A percentile compares a stretch with the other conserved stretches of the same genome.
These are phyloP conservation scores for Periconia digitata DNA, from an alignment of 2,329 filamentous ascomycete genomes.

Conservation along the genomic window DNA sequence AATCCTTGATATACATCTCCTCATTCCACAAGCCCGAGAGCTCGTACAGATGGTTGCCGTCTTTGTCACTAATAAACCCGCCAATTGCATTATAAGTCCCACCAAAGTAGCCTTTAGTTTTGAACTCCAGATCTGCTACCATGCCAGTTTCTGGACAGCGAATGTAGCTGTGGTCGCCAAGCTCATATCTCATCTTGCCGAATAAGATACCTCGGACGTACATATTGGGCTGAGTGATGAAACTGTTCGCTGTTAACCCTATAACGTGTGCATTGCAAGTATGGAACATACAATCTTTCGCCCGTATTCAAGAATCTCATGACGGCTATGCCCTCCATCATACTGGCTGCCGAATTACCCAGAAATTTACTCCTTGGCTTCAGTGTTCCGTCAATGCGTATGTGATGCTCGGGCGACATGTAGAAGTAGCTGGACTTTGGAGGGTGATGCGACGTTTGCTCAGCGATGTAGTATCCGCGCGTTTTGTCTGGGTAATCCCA, in stretches of 20 bases:
- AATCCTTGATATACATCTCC: slow-evolving; percentile 89
- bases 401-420: slow-evolving; percentile 90
- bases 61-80: slow-evolving; percentile 83
- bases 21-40: slow-evolving; percentile 88
- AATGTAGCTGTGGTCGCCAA: slow-evolving; percentile 93
- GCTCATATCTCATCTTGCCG: slow-evolving; percentile 99
- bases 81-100: slow-evolving; percentile 97
- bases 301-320: slow-evolving; percentile 80
- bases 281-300: slow-evolving; percentile 76
- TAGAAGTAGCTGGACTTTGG: slow-evolving; percentile 99
- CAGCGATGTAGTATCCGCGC: slow-evolving; percentile 90
- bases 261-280: neutral
- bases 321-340: slow-evolving; percentile 97
- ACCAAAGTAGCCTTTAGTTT: slow-evolving; percentile 95
- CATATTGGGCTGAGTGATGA: slow-evolving; percentile 97
- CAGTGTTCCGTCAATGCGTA: slow-evolving; percentile 91
- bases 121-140: slow-evolving; percentile 92
- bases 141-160: slow-evolving; percentile 86
- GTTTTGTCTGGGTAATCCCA: slow-evolving; percentile 89
- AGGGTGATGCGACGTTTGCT: slow-evolving; percentile 97
- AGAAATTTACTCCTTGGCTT: slow-evolving; percentile 95
- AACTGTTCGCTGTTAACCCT: slow-evolving; percentile 55
- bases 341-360: slow-evolving; percentile 93
- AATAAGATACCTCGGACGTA: slow-evolving; percentile 96
- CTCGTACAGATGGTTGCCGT: slow-evolving; percentile 86